phyloP scores from a whole-genome alignment of 805 yeast species.

The Brettanomyces anomalus region DNA sequence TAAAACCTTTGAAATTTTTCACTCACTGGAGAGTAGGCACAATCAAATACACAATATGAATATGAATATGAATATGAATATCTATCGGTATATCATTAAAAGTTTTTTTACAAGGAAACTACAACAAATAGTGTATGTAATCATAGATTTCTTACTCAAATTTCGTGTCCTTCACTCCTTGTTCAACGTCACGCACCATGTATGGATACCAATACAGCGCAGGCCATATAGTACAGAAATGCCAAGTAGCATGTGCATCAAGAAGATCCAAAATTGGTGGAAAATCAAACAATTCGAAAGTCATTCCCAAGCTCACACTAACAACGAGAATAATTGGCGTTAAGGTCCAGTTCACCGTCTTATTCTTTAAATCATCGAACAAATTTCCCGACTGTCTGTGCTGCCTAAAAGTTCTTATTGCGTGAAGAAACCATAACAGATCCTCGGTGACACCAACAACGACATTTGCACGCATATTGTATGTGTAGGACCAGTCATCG shows the following conservation, averaged over 20 bases:
- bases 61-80: no score
- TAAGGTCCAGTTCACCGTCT: constrained; percentile 32
- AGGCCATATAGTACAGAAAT: constrained; percentile 78
- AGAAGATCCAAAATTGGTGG: constrained; percentile 59
- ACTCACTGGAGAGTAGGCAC: no score
- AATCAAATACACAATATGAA: no score
- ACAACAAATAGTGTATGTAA: not conserved
- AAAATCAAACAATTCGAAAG: constrained; percentile 87
- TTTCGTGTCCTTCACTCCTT: constrained; percentile 20
- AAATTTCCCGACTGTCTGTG: constrained; percentile 11
- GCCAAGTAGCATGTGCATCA: constrained; percentile 96
- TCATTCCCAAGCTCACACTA: constrained; percentile 63
- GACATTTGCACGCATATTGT: constrained; percentile 89
- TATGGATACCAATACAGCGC: constrained; percentile 65
- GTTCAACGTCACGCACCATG: constrained; percentile 36
- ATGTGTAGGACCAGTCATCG: constrained; percentile 80
- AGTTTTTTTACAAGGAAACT: no score
- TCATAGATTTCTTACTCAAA: constrained; percentile 12
- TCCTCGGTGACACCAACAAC: constrained; percentile 72
- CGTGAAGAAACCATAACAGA: constrained; percentile 35
- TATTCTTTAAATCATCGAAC: constrained; percentile 16
- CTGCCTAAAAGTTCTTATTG: constrained; percentile 23
- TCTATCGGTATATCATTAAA: no score
- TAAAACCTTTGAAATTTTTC: no score
- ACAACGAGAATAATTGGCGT: constrained; percentile 45